Evolutionary conservation across 1,284 basidiomycete species (phyloP), one percentile per base, ranked within the genome.

Genomic region (Cryptococcus amylolentus): DNA sequence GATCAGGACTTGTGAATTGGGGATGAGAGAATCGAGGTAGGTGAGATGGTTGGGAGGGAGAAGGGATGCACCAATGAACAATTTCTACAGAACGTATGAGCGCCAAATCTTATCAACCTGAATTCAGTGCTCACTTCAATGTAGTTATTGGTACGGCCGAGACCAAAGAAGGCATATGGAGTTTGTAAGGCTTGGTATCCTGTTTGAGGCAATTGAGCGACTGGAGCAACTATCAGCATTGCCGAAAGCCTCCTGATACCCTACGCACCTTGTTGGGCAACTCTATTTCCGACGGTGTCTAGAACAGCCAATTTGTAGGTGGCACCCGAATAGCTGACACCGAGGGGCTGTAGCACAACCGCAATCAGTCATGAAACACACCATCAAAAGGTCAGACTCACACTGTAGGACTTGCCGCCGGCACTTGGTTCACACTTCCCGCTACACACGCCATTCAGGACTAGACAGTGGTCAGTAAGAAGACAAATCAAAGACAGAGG

Each of bases 101-200:
- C 14, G 38, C 5, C 12, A 18, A 43, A 26, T 12, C 13, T 26
- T 28, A 49, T 18, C 16, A 16, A 23, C 2, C 26, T 38, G 37
- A 14, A 38, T 5, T 9, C 49, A 50, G 37, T 3, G 53, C 80
- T 67, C 45, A 76, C 75, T 67, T 99, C 96, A 69, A 99, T 91
- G 78, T 99, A 99, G 76, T 99, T 99, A 79, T 99, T 99, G n/a
- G 95, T 98, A 44, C 96, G 84, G 0, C 96, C 96, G 2, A 99
- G 85, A 0, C 96, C 96, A 70, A 98, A 91, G 82, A 94, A 97
- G 3, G 91, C 85, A 71, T 97, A 97, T 0, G 96, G 95, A 1
- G 91, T 88, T 50, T 87, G 83, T 10, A 98, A 83, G 9, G 93
- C 81, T 50, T 95, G 88, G 70, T 98, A 98, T 0, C 87, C 84